A percentile compares a stretch with the other conserved stretches of the same genome.
Evolutionary conservation across 2,329 filamentous ascomycete species (phyloP).

Genomic region (Diatrype stigma): DNA sequence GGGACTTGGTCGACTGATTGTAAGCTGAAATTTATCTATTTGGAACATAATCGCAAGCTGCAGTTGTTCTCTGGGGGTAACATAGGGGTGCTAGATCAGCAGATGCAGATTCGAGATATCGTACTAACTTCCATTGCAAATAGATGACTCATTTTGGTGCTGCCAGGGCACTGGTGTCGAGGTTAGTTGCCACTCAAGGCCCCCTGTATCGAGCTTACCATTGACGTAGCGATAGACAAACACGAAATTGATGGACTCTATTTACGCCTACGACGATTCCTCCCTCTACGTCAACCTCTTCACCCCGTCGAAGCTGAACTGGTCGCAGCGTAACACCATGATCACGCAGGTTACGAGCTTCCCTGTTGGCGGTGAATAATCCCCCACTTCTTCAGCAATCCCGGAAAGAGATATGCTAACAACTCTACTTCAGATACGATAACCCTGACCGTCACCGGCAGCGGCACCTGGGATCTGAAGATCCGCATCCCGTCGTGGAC

Average conservation of each 20-base stretch:
- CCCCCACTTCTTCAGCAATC: neutral
- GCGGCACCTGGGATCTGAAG: slow-evolving; percentile 25
- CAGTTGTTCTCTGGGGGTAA: too few relatives aligned
- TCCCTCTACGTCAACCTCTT: slow-evolving; percentile 47
- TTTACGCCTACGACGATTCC: slow-evolving; percentile 42
- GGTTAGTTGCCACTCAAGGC: neutral
- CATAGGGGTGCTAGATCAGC: neutral
- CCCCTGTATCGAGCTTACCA: neutral
- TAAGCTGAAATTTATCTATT: neutral
- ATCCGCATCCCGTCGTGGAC: slow-evolving; percentile 48
- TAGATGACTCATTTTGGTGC: slow-evolving; percentile 48
- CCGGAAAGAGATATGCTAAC: neutral
- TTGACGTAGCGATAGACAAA: slow-evolving; percentile 32
- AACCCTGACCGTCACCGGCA: slow-evolving; percentile 33
- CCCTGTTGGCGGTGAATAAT: slow-evolving; percentile 27
- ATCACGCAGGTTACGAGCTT: slow-evolving; percentile 40
- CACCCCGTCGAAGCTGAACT: slow-evolving; percentile 40
- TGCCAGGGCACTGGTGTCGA: slow-evolving; percentile 49
- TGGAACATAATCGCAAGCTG: too few relatives aligned
- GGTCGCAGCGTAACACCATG: slow-evolving; percentile 35
- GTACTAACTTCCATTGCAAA: neutral
- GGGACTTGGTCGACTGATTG: slow-evolving; percentile 51
- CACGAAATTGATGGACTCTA: slow-evolving; percentile 49
- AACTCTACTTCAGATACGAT: slow-evolving; percentile 26
- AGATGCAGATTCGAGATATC: neutral